Percentiles rank a stretch among this genome's conserved stretches.
Conservation (phyloP, 805 yeast genomes). For the Diddensiella transvaalensis region DNA sequence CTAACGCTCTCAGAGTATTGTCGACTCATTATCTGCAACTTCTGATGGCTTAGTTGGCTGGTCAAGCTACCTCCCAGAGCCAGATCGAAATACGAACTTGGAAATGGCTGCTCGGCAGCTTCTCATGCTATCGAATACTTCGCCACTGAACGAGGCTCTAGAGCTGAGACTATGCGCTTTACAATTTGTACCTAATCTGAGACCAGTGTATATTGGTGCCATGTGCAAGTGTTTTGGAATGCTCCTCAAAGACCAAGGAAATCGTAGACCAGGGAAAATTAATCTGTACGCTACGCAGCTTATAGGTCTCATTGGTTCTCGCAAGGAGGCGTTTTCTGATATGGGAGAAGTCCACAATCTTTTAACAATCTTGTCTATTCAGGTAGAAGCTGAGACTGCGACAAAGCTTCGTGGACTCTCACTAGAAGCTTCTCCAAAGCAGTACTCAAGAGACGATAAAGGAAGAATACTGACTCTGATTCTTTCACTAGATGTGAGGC, state of each 20-base stretch:
- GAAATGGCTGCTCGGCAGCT: background rate
- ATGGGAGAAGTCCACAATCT: background rate
- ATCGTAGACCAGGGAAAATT: too few relatives aligned
- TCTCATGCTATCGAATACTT: background rate
- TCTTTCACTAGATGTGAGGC: too few relatives aligned
- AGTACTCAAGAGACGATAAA: background rate
- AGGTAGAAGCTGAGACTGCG: background rate
- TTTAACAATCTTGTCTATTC: too few relatives aligned
- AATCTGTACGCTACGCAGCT: background rate
- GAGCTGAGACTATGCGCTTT: background rate
- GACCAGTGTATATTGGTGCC: background rate
- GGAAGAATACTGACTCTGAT: background rate
- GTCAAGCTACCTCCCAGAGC: background rate
- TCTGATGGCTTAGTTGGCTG: background rate
- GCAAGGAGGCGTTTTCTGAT: background rate
- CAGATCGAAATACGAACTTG: background rate
- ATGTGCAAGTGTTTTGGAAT: background rate
- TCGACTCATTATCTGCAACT: too few relatives aligned
- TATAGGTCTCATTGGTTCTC: background rate
- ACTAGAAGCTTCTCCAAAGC: background rate
- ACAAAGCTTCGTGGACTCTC: background rate
- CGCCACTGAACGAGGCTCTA: background rate
- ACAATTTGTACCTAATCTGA: background rate
- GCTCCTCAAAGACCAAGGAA: background rate
- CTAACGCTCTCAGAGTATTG: too few relatives aligned